phyloP scores from a whole-genome alignment of 169 alveolate genomes.

The Perkinsus olseni region DNA sequence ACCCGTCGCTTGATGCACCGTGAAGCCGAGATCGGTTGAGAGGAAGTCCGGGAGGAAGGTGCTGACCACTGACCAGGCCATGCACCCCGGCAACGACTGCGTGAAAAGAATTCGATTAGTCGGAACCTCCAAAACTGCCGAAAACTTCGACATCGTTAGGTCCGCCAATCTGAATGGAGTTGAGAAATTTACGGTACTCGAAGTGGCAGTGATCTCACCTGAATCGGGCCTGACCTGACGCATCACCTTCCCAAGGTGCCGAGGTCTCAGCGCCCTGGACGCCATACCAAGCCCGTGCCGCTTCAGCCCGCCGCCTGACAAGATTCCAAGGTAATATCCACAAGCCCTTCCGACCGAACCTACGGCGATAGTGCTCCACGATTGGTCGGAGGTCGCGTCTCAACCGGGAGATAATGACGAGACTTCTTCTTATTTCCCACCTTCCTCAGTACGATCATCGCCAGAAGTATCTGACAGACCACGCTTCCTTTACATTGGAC shows the following conservation, averaged over 20 bases:
- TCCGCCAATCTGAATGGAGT: background rate
- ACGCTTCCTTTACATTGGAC: too few relatives aligned
- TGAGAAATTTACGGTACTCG: too few relatives aligned
- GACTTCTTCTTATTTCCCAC: background rate
- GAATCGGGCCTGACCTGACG: background rate
- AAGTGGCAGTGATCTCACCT: background rate
- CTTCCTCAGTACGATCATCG: background rate
- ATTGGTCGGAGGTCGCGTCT: background rate
- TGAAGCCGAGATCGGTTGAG: background rate
- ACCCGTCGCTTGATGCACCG: background rate
- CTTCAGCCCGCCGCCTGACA: background rate
- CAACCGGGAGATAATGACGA: background rate
- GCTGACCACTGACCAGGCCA: background rate
- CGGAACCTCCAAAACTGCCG: background rate
- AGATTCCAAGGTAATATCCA: background rate
- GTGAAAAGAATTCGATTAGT: background rate
- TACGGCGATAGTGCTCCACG: background rate
- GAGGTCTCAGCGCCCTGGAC: background rate
- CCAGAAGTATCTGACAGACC: background rate
- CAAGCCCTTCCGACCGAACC: background rate
- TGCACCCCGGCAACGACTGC: background rate
- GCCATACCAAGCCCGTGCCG: background rate
- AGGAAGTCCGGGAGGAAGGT: constrained; percentile 9
- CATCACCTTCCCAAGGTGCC: background rate
- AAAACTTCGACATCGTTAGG: background rate